Base-by-base conservation (phyloP, 345 rosid species). In the Nasturtium officinale region DNA sequence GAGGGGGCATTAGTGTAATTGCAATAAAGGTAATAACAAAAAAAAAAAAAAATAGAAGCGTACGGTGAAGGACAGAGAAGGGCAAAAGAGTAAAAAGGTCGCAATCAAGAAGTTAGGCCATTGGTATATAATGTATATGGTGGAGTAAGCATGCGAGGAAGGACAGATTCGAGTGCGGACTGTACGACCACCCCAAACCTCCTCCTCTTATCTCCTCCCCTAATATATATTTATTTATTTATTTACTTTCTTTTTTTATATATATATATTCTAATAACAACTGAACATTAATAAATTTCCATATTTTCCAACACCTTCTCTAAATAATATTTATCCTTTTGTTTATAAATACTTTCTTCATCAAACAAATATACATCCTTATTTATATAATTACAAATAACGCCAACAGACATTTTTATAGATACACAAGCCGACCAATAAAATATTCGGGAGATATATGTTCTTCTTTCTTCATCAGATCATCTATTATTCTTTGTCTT, bases 121-220 rank as follows among this genome's bases (percentile, higher is more conserved):
- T 42, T 58, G 61, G 61, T 17, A 9, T 3, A 2, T 1, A 15
- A 40, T 2, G 5, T 38, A 53, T 75, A 37, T 70, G 79, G 75
- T 76, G 79, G 75, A 76, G 79, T 70, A 9, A 55, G 76, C 71
- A 77, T 77, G 76, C 76, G 80, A 77, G 80, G 80, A 77, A 77
- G 80, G 76, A 77, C 79, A 54, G 75, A 76, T 68, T 61, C 75
- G 55, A 69, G 69, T 76, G 69, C 69, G 79, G 73, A 59, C 67
- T 18, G 78, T 75, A 75, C 79, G 64, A n/a, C n/a, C n/a, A n/a
- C n/a, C n/a, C n/a, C n/a, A n/a, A n/a, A n/a, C n/a, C n/a, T n/a
- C n/a, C n/a, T n/a, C n/a, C n/a, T n/a, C n/a, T n/a, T n/a, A n/a
- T n/a, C n/a, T n/a, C n/a, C n/a, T n/a, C n/a, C n/a, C n/a, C n/a